Evolutionary conservation across 2,329 filamentous ascomycete genomes (phyloP), one percentile per base, ranked within the genome.

Genomic region (Pseudocercospora cruenta): DNA sequence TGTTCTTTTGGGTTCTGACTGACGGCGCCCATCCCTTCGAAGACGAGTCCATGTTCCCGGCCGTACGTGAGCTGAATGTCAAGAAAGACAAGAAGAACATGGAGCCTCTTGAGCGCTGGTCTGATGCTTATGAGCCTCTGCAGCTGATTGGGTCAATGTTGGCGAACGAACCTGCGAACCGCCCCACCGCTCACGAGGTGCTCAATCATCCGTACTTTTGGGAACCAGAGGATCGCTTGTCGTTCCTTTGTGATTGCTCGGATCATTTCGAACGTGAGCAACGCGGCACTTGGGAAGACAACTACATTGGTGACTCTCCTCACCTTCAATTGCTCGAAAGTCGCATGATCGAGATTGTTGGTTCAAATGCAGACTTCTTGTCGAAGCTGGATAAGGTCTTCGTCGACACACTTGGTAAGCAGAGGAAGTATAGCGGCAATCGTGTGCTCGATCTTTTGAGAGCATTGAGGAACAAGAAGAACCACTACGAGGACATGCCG

Each of bases 1-100:
- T 99, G n/a, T 99, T 97, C 83, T 98, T 94, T 81, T 99, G 97
- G 78, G 94, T 98, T n/a, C 85, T 99, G 66, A 97, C 94, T 1
- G 91, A 93, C 68, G 95, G 95, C 16, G 88, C 86, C 1, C 95
- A 99, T 78, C 95, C 95, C 0, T 99, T 96, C 74, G 94, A 97
- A 76, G 94, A 93, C 69, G 94, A 95, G 63, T 93, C 95, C 75
- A 89, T 93, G 58, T 98, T 95, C 83, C 96, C 96, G 88, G 89
- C 81, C 63, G 79, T 84, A 39, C 82, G 95, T 60, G 95, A 99
- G 80, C 91, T 96, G 73, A 98, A 99, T 79, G 98, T 99, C 74
- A 93, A 96, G 74, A 96, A 96, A 78, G 92, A 92, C 70, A 89
- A 90, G 65, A 88, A 92, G 64, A 84, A 87, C 0, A 85, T 98